phyloP scores from a whole-genome alignment of 129 eudicot genomes.

The Chrysanthemum seticuspe region DNA sequence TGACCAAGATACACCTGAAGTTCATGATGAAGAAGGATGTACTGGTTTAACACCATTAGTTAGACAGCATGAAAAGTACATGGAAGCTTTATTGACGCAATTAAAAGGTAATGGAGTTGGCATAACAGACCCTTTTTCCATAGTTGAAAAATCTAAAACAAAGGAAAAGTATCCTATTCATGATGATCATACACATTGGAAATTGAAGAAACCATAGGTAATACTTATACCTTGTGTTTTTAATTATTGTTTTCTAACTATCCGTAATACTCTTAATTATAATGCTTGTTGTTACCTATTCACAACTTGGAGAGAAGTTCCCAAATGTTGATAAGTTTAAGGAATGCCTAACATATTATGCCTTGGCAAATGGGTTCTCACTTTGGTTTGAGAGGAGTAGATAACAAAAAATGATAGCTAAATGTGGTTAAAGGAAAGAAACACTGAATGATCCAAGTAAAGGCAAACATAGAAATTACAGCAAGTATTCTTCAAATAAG shows the following conservation, averaged over 20 bases:
- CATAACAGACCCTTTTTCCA: not conserved
- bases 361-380: not conserved
- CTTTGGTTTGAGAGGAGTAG: not conserved
- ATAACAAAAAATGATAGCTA: not conserved
- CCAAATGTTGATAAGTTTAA: too few relatives aligned
- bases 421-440: not conserved
- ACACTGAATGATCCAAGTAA: not conserved
- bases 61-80: not conserved
- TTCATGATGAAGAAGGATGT: too few relatives aligned
- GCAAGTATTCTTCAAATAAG: not conserved
- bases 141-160: not conserved
- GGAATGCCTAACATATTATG: not conserved
- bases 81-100: not conserved
- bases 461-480: not conserved
- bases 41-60: too few relatives aligned
- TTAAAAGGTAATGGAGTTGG: too few relatives aligned
- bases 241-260: too few relatives aligned
- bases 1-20: too few relatives aligned
- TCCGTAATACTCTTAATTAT: too few relatives aligned
- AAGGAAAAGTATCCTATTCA: not conserved
- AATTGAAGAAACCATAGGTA: not conserved
- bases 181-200: not conserved
- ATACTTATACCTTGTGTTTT: too few relatives aligned
- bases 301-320: not conserved
- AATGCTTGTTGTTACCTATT: too few relatives aligned